Evolutionary conservation across 1,139 yeast genomes (phyloP), one percentile per base, ranked within the genome.

Genomic region (Yamadazyma triangularis): DNA sequence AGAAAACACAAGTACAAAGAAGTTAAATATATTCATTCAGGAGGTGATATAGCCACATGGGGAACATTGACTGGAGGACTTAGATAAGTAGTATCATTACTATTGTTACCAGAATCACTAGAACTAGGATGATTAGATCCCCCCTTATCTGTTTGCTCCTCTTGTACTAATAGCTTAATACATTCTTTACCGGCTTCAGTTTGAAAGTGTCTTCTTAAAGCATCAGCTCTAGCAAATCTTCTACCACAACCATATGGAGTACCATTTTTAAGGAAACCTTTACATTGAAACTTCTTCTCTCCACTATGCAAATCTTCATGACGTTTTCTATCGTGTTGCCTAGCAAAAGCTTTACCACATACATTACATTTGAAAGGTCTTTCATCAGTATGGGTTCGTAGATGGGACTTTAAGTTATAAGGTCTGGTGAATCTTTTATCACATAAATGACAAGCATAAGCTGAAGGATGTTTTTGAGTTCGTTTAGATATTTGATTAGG

Each of bases 281-380:
- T 71, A 57, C 98, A 91, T 41, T 81, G 87, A 52, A 76, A 91
- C 49, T 83, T 75, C 64, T 87, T 89, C 53, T 85, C 91, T 3
- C 97, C 97, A 6, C 88, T 70, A 53, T 91, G 98, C 36, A 91
- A 65, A 39, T 87, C 95, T 52, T 89, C 96, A 51, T 91, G 98
- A 26, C 98, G 71, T 52, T 87, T 88, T 25, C 95, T 65, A 57
- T 91, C 98, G 51, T 91, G 97, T 51, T 88, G 96, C 36, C 98
- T 65, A 1, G 97, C 96, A 70, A 91, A 91, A 3, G 96, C 91
- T 56, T 88, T 87, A 7, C 93, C 93, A 59, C 98, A 91, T 5
- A 82, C 75, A 11, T 76, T 70, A 60, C 98, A 91, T 15, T 78
- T 72, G 52, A 79, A 91, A 4, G 98, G 98, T 38, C 95, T 67